These are phyloP conservation scores for Cynara cardunculus DNA, from an alignment of 129 eudicot genomes.

Conservation along the genomic window DNA sequence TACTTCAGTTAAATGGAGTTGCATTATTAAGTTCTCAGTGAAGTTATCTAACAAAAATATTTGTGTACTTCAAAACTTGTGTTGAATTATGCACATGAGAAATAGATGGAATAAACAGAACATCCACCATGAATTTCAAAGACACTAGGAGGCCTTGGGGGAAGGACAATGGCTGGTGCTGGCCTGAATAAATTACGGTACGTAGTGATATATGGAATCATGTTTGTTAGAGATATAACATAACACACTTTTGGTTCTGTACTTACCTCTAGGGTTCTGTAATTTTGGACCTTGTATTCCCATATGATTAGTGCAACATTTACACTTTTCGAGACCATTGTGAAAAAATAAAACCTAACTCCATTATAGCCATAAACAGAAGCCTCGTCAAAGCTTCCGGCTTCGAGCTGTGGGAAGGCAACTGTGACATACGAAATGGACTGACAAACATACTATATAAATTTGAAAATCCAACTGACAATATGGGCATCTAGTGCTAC, in stretches of 20 bases:
- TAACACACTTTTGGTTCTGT: neutral
- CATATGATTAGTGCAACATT: neutral
- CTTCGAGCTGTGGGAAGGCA: too few relatives aligned
- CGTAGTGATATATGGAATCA: neutral
- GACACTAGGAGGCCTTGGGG: neutral
- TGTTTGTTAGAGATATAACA: neutral
- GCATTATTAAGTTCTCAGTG: neutral
- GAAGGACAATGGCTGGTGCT: neutral
- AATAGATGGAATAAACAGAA: slow-evolving; percentile 3
- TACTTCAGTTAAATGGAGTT: neutral
- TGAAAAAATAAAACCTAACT: neutral
- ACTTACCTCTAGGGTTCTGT: neutral
- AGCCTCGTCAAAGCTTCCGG: neutral
- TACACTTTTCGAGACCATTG: neutral
- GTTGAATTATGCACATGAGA: neutral
- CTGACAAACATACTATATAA: neutral
- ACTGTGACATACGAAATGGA: neutral
- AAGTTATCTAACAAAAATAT: neutral
- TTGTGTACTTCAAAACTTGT: neutral
- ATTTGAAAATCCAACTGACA: neutral
- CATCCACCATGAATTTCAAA: slow-evolving; percentile 3
- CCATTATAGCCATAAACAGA: neutral
- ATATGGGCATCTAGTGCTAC: neutral
- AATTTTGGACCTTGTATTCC: neutral
- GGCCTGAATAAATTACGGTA: neutral